These are phyloP conservation scores for Phytopythium oedochilum DNA, from an alignment of 352 stramenopile species.

Conservation along the genomic window DNA sequence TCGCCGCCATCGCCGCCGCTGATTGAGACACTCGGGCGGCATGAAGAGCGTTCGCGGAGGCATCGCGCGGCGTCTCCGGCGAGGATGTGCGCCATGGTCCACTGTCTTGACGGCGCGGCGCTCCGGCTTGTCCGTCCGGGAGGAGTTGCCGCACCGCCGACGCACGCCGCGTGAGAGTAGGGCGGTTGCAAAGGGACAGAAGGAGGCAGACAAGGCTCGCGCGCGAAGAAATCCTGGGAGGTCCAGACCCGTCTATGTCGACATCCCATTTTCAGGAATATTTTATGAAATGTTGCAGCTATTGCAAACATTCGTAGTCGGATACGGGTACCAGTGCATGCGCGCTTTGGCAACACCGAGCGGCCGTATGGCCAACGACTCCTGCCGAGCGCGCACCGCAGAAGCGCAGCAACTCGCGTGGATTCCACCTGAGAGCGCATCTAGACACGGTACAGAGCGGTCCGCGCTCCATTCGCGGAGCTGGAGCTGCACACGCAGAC, in stretches of 20 bases:
- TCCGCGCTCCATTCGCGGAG: no score
- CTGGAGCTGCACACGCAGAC: no score
- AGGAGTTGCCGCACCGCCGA: neutral
- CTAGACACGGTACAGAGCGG: no score
- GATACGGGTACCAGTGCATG: neutral
- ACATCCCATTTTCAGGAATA: conserved; percentile 1
- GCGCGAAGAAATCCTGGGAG: neutral
- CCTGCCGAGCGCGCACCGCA: no score
- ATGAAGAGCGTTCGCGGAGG: neutral
- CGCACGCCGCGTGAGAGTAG: no score
- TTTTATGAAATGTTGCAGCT: neutral
- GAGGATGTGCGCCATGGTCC: neutral
- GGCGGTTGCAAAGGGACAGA: neutral
- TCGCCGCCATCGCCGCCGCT: neutral
- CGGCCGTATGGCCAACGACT: no score
- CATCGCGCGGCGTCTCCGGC: conserved; percentile 1
- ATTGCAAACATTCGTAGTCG: neutral
- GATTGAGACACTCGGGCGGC: neutral
- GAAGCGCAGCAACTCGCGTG: no score
- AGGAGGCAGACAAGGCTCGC: neutral
- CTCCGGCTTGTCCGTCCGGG: neutral
- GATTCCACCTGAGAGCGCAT: no score
- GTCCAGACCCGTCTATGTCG: neutral
- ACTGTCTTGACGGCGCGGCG: neutral
- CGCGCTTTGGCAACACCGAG: neutral